These are phyloP conservation scores for Castanopsis chinensis DNA, from an alignment of 306 rosid species.

Conservation along the genomic window DNA sequence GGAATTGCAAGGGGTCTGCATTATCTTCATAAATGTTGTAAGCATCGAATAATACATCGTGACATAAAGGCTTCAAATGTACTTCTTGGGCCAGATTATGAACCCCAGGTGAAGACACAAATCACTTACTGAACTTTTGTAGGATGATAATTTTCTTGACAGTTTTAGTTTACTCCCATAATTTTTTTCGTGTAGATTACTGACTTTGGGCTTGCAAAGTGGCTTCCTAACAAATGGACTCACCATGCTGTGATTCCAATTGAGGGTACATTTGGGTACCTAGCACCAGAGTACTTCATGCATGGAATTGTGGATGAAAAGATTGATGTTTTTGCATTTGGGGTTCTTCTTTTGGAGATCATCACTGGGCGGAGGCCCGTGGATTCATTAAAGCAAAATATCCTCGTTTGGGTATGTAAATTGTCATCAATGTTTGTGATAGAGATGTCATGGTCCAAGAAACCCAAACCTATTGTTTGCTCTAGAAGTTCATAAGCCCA, in stretches of 20 bases:
- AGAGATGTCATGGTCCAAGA: too few species aligned
- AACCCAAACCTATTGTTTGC: too few species aligned
- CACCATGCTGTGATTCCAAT: conserved; percentile 89
- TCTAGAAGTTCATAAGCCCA: too few species aligned
- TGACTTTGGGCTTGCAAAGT: conserved; percentile 94
- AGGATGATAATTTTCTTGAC: neutral
- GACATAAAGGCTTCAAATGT: conserved; percentile 96
- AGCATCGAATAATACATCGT: conserved; percentile 84
- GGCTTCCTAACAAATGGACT: conserved; percentile 99
- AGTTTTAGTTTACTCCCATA: neutral
- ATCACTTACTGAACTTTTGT: neutral
- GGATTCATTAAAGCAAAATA: conserved; percentile 81
- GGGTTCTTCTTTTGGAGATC: conserved; percentile 85
- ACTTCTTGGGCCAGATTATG: conserved; percentile 90
- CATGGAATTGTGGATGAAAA: conserved; percentile 95
- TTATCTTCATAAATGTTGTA: conserved; percentile 87
- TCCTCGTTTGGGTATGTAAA: conserved; percentile 76
- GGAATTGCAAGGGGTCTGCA: conserved; percentile 93
- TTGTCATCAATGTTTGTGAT: neutral
- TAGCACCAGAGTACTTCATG: conserved; percentile 94
- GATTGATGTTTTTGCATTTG: conserved; percentile 80
- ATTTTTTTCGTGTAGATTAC: conserved; percentile 46
- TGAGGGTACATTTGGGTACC: conserved; percentile 95
- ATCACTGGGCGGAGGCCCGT: conserved; percentile 85
- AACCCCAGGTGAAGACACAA: conserved; percentile 66